Evolutionary conservation across 2,329 filamentous ascomycete genomes (phyloP), one percentile per base, ranked within the genome.

Genomic region (Epichloe gansuensis): DNA sequence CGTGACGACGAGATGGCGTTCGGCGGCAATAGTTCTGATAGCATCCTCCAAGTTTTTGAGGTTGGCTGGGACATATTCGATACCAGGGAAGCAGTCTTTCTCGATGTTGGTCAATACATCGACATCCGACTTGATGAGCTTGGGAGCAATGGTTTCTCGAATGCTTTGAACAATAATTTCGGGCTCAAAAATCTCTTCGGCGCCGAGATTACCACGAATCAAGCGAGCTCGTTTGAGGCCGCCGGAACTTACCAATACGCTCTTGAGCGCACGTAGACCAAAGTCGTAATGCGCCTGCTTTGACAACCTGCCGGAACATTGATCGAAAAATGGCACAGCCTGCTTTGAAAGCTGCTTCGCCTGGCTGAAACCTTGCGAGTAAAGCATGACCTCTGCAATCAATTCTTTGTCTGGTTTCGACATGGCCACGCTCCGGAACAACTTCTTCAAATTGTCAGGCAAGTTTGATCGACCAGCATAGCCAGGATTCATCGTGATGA

Each of bases 281-380:
- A 99, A 99, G 68, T 99, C 93, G 69, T 99, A 99, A 67, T 99
- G 93, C 1, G 94, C 90, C 69, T 99, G 94, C 66, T 96, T 96
- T 1, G 91, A 95, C 31, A 99, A 73, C 54, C 77, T 79, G 25
- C 74, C 76, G 7, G 87, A 75, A 66, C 94, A 98, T 63, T 86
- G 83, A 64, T 98, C 93, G 70, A 99, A 98, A 77, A 99, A 98
- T 0, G 93, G 94, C 25, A 99, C 93, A 0, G 91, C 94, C 61
- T 97, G 89, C 65, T 91, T 93, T 2, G 93, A 95, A 5, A 99
- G 76, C 54, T 84, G 75, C 71, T 97, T 98, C 38, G 93, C 93
- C 67, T 95, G 89, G 62, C 88, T 94, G 76, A 99, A 99, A 64
- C 93, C 93, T 68, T 99, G 93, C 1, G 94, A 98, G 76, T 96